Evolutionary conservation across 2,329 filamentous ascomycete genomes (phyloP).

Genomic region (Aureobasidium lini): DNA sequence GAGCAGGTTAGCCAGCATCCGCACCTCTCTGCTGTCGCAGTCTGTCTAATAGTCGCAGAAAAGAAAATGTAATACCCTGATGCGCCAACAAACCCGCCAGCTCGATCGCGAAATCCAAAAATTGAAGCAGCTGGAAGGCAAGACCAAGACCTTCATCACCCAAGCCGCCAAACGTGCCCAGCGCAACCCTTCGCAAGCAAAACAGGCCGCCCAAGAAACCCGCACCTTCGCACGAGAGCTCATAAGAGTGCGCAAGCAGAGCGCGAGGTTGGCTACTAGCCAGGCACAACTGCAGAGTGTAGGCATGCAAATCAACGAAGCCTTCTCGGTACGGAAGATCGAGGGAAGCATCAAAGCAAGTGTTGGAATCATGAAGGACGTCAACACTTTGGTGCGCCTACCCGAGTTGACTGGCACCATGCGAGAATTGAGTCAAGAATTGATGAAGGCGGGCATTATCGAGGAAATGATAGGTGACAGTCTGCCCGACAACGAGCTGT

Average conservation of each 20-base stretch:
- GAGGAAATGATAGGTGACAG: conserved; percentile 94
- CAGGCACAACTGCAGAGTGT: conserved; percentile 90
- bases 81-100: conserved; percentile 84
- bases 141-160: conserved; percentile 78
- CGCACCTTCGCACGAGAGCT: conserved; percentile 85
- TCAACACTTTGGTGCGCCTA: conserved; percentile 75
- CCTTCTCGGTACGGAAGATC: conserved; percentile 91
- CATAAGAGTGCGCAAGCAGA: conserved; percentile 71
- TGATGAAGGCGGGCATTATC: conserved; percentile 92
- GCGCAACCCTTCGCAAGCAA: conserved; percentile 67
- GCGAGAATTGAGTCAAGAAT: conserved; percentile 75
- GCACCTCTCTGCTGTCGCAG: conserved; percentile 4
- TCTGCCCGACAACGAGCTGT: conserved; percentile 64
- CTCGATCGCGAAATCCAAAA: conserved; percentile 85
- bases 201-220: conserved; percentile 73
- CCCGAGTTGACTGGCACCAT: conserved; percentile 86
- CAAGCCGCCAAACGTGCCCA: conserved; percentile 74
- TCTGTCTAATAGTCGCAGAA: conserved; percentile 50
- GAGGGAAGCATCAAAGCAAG: conserved; percentile 82
- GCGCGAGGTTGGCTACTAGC: conserved; percentile 67
- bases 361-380: conserved; percentile 93
- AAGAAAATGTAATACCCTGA: conserved; percentile 87
- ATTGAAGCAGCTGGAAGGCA: conserved; percentile 70
- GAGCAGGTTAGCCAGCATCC: conserved; percentile 60
- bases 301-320: conserved; percentile 95